Percentiles rank a stretch among this genome's conserved stretches.
Evolutionary conservation across 1,139 yeast species (phyloP).

Genomic region (Suhomyces choctaworum): DNA sequence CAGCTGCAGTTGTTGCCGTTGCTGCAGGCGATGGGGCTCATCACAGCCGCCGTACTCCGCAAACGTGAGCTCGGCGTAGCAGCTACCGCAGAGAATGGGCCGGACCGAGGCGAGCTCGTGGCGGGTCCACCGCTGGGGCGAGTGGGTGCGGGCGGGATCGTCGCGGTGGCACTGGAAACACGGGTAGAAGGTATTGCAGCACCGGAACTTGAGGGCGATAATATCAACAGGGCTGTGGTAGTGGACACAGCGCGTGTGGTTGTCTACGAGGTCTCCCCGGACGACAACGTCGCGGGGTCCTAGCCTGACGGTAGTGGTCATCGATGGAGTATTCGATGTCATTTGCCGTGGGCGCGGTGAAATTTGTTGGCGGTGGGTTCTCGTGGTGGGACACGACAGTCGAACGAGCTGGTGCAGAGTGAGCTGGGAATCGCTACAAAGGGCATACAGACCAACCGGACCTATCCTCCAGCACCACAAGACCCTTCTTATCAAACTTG

Average conservation of each 20-base stretch:
- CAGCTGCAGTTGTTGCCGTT: too few species aligned
- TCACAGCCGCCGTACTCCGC: conserved; percentile 23
- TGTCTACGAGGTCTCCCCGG: conserved; percentile 24
- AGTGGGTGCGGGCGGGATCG: conserved; percentile 15
- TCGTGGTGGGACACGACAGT: too few species aligned
- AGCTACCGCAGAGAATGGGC: conserved; percentile 42
- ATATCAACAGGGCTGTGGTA: conserved; percentile 38
- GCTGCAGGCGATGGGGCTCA: too few species aligned
- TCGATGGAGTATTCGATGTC: too few species aligned
- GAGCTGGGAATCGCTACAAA: too few species aligned
- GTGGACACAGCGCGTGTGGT: conserved; percentile 41
- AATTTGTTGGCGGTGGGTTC: too few species aligned
- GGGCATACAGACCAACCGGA: too few species aligned
- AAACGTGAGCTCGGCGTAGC: conserved; percentile 32
- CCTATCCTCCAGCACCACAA: too few species aligned
- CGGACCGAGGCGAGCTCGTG: conserved; percentile 16
- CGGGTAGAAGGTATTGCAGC: conserved; percentile 40
- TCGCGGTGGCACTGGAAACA: conserved; percentile 43
- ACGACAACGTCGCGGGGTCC: conserved; percentile 4
- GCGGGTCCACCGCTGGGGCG: conserved; percentile 20
- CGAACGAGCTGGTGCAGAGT: too few species aligned
- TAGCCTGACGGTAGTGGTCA: neutral
- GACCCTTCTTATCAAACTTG: too few species aligned
- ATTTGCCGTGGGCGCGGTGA: too few species aligned
- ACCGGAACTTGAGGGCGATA: conserved; percentile 45